Conservation (phyloP, 306 rosid genomes). For the Hylodesmum podocarpum region DNA sequence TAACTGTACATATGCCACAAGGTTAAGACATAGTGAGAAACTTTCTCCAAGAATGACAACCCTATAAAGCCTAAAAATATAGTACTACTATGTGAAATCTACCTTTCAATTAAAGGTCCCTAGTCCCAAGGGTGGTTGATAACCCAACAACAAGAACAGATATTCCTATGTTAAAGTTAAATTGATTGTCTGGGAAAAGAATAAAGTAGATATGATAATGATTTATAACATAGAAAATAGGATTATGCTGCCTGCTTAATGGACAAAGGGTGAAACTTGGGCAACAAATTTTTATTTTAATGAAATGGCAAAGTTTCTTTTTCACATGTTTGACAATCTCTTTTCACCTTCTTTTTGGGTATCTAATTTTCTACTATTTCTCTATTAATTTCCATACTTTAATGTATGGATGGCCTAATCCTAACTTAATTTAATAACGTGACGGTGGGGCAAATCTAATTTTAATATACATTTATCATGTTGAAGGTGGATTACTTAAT, state of each 20-base stretch:
- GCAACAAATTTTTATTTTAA: constrained; percentile 20
- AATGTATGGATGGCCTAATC: not conserved
- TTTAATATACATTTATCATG: not conserved
- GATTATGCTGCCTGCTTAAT: constrained; percentile 39
- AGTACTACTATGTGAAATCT: constrained; percentile 8
- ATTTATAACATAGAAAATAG: constrained; percentile 23
- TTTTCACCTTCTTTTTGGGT: not conserved
- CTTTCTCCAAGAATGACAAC: not conserved
- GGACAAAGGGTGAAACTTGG: constrained; percentile 34
- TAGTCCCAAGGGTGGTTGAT: constrained; percentile 14
- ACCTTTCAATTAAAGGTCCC: not conserved
- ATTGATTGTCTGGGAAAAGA: constrained; percentile 14
- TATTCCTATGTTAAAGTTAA: constrained; percentile 21
- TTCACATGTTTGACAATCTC: not conserved
- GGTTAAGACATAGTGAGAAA: not conserved
- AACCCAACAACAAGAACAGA: constrained; percentile 12
- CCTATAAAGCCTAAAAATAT: constrained; percentile 7
- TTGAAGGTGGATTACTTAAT: not conserved
- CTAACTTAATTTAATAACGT: not conserved
- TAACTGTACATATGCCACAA: constrained; percentile 22
- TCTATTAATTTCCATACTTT: not conserved
- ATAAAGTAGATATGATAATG: constrained; percentile 22
- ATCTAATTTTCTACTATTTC: not conserved
- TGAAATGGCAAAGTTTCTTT: not conserved
- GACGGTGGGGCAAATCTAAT: not conserved